Evolutionary conservation across 2,329 filamentous ascomycete species (phyloP), one percentile per base, ranked within the genome.

Genomic region (Venturia oleaginea): DNA sequence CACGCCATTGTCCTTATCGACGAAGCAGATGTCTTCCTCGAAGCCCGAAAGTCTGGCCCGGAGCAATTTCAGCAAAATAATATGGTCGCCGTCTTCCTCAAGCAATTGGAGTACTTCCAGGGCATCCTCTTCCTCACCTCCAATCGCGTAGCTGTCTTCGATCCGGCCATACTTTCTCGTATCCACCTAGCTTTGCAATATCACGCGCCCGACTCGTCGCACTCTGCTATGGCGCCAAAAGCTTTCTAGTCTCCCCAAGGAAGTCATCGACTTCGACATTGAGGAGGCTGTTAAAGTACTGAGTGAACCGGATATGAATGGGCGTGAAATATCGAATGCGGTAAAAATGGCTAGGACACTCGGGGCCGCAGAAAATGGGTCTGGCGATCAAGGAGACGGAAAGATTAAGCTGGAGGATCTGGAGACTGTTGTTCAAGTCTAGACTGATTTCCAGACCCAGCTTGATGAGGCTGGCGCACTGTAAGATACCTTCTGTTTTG

Each of bases 21-120:
- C 69, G 84, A 86, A 71, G 83, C 82, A 2, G 84, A 86, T 64
- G 82, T 85, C 22, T 86, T 84, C 71, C 79, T 86, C 10, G 82
- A 85, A 71, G 72, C 78, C 62, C 81, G 84, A 2, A 72, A 69
- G 6, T 42, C 32, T 27, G 62, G 62, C 27, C 48, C 61, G 17
- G 61, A 54, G 15, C 30, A 43, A 19, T 57, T 63, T 30, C 32
- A 63, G 19, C 32, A 38, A 11, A 54, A 63, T 30, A 63, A 63
- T 46, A 54, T 54, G 42, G 76, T 78, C 3, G 74, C 75, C 40
- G 75, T 78, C 66, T 76, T 79, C 68, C 71, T 80, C 19, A 72
- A 76, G 27, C 70, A 72, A 2, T 68, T 80, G 42, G 74, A 77
- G 37, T 78, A 79, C 65, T 79, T 76, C 62, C 34, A 64, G 13